phyloP scores from a whole-genome alignment of 202 grass and related monocot genomes.

The Bolboschoenoplectus hybrid region DNA sequence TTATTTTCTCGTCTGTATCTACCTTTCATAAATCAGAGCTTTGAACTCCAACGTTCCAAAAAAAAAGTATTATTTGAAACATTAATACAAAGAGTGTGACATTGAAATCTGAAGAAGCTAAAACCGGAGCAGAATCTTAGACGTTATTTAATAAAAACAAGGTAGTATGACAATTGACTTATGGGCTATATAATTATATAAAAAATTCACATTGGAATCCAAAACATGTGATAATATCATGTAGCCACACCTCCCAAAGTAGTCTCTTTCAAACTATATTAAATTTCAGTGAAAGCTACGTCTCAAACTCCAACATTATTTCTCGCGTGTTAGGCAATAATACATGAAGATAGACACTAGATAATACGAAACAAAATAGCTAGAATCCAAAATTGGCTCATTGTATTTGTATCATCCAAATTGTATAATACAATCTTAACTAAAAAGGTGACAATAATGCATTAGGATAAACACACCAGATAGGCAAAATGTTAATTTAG shows the following conservation, averaged over 20 bases:
- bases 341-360: not conserved
- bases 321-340: not conserved
- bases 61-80: not conserved
- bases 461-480: not conserved
- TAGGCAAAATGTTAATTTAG: not conserved
- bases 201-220: not conserved
- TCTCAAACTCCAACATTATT: not conserved
- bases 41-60: not conserved
- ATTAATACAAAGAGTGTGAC: slow-evolving; percentile 2
- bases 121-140: not conserved
- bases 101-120: not conserved
- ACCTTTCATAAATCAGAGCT: slow-evolving; percentile 6
- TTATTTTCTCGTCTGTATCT: not conserved
- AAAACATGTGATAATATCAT: not conserved
- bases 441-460: not conserved
- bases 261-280: slow-evolving; percentile 29
- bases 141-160: slow-evolving; percentile 22
- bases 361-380: not conserved
- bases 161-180: slow-evolving; percentile 5
- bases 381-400: slow-evolving; percentile 5
- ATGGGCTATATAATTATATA: not conserved
- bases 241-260: slow-evolving; percentile 4
- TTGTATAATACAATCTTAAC: not conserved
- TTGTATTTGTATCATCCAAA: not conserved
- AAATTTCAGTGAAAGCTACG: slow-evolving; percentile 18